Evolutionary conservation across 345 rosid species (phyloP).

Genomic region (Streptanthus diversifolius): DNA sequence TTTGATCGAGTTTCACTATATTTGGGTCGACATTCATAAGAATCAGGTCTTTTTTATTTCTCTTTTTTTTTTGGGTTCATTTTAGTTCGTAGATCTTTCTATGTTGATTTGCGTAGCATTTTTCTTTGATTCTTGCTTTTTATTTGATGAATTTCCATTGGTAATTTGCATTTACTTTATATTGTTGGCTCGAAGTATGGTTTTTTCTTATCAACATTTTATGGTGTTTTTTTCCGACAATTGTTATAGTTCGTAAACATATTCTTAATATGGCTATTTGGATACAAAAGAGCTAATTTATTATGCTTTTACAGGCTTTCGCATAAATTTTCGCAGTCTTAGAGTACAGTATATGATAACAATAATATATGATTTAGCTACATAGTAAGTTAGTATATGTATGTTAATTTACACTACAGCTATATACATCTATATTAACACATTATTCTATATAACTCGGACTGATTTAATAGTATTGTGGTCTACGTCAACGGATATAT

Average conservation of each 20-base stretch:
- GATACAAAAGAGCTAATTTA: neutral
- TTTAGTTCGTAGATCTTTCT: constrained; percentile 21
- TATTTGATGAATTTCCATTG: neutral
- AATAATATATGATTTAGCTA: neutral
- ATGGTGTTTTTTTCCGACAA: constrained; percentile 10
- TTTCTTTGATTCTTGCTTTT: constrained; percentile 9
- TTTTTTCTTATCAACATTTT: constrained; percentile 14
- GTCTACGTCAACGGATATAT: neutral
- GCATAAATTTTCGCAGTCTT: neutral
- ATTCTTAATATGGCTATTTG: neutral
- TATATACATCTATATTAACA: neutral
- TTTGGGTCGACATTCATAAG: constrained; percentile 18
- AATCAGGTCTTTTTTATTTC: constrained; percentile 19
- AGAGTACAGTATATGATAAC: neutral
- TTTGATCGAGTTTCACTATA: constrained; percentile 1
- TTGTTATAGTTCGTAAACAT: neutral
- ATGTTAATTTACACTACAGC: neutral
- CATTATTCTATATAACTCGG: neutral
- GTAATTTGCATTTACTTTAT: constrained; percentile 15
- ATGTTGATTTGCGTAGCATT: constrained; percentile 24
- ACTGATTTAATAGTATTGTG: neutral
- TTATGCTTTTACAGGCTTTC: neutral
- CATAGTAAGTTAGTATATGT: neutral
- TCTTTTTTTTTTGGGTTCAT: neutral
- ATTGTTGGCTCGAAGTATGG: constrained; percentile 7